Conservation (phyloP, 805 yeast genomes). For the Ogataea wickerhamii region DNA sequence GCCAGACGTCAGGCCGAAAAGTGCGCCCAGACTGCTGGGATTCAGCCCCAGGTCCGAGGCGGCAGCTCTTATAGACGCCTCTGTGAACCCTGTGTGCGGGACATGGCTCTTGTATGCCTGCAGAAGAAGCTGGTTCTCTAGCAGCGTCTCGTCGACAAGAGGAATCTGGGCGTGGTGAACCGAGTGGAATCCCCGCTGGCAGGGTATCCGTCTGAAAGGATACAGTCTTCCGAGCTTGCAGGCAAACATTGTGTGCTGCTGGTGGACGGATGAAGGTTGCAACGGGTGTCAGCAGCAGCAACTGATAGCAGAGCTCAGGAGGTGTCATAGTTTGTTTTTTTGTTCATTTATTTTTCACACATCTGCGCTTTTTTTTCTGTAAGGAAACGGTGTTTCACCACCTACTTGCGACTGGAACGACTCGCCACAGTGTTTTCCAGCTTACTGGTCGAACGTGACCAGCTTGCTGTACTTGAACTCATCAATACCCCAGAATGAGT, state of each 20-base stretch:
- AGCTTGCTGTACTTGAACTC: conserved; percentile 38
- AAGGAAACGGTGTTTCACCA: too few relatives aligned
- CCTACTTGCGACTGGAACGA: too few relatives aligned
- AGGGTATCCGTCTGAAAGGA: conserved; percentile 3
- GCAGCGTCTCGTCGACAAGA: conserved; percentile 25
- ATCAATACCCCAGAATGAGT: conserved; percentile 42
- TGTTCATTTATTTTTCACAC: too few relatives aligned
- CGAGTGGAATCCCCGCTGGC: conserved; percentile 33
- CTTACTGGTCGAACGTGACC: conserved; percentile 35
- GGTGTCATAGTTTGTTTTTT: too few relatives aligned
- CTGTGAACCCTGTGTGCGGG: conserved; percentile 45
- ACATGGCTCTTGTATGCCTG: conserved; percentile 33
- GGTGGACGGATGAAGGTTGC: too few relatives aligned
- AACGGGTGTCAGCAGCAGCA: too few relatives aligned
- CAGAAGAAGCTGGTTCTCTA: conserved; percentile 38
- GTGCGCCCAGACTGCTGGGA: conserved; percentile 40
- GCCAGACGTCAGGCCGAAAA: conserved; percentile 34
- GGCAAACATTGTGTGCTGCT: not conserved
- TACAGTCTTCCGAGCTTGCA: not conserved
- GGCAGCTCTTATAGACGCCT: conserved; percentile 41
- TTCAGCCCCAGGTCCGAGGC: conserved; percentile 37
- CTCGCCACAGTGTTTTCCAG: too few relatives aligned
- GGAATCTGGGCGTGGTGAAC: conserved; percentile 39
- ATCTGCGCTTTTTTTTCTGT: too few relatives aligned
- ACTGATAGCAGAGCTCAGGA: too few relatives aligned